Evolutionary conservation across 2,329 filamentous ascomycete genomes (phyloP).

Genomic region (Pseudocercospora ulei): DNA sequence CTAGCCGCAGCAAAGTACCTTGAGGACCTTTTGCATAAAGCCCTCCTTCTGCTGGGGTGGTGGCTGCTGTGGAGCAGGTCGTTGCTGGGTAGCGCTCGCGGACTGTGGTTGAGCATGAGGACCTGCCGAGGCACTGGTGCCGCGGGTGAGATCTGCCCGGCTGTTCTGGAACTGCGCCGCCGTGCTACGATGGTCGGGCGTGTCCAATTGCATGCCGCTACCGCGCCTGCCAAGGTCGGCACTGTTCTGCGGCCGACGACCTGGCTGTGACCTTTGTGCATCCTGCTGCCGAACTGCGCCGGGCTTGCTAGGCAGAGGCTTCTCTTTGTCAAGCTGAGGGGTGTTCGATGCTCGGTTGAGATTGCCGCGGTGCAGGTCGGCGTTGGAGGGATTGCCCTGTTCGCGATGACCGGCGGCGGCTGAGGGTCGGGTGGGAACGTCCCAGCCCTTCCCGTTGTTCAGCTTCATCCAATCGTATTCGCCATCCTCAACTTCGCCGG

Average conservation of each 20-base stretch:
- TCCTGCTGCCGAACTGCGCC: conserved; percentile 58
- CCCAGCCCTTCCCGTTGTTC: conserved; percentile 86
- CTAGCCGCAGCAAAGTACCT: conserved; percentile 77
- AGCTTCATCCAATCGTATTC: conserved; percentile 99
- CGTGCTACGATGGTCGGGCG: conserved; percentile 64
- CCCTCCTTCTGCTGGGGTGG: conserved; percentile 61
- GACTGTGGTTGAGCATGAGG: conserved; percentile 14
- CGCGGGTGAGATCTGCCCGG: conserved; percentile 48
- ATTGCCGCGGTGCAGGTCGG: conserved; percentile 56
- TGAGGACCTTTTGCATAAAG: conserved; percentile 86
- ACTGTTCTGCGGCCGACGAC: conserved; percentile 30
- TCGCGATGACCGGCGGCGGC: conserved; percentile 68
- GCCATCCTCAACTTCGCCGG: conserved; percentile 88
- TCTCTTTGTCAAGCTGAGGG: conserved; percentile 32
- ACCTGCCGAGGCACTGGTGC: conserved; percentile 16
- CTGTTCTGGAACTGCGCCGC: conserved; percentile 96
- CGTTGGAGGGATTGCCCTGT: conserved; percentile 65
- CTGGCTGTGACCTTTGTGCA: conserved; percentile 49
- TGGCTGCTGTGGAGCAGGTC: conserved; percentile 24
- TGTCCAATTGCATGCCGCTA: conserved; percentile 70
- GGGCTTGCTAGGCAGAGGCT: conserved; percentile 46
- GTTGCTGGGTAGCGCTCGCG: conserved; percentile 11
- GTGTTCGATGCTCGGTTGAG: conserved; percentile 54
- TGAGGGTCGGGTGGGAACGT: conserved; percentile 60
- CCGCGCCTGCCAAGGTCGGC: conserved; percentile 53